phyloP scores from a whole-genome alignment of 192 early-diverging fungal genomes.

The Coemansia reversa region DNA sequence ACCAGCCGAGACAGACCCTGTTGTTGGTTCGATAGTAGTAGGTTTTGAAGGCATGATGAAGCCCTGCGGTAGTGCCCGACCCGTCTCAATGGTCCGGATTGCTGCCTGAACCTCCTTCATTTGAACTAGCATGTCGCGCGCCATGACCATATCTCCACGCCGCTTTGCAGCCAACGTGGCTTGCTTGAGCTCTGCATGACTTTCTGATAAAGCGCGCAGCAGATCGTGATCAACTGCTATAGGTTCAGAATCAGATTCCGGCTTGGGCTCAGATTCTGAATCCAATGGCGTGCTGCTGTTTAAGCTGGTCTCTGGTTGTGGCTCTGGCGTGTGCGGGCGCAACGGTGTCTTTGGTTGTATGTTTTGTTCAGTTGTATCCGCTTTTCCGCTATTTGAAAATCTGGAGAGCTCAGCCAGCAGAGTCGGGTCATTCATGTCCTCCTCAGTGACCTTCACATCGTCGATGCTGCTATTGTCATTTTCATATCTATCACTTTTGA shows the following conservation, averaged over 20 bases:
- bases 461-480: constrained; percentile 20
- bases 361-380: neutral
- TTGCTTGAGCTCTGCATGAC: constrained; percentile 19
- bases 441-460: constrained; percentile 31
- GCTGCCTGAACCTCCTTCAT: constrained; percentile 32
- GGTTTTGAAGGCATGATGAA: constrained; percentile 6
- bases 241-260: neutral
- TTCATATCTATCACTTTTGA: neutral
- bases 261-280: neutral
- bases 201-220: neutral
- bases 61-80: constrained; percentile 6
- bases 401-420: constrained; percentile 36
- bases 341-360: neutral
- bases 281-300: neutral
- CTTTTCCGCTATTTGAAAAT: neutral
- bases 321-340: neutral
- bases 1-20: neutral
- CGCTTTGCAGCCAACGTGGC: constrained; percentile 36
- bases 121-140: constrained; percentile 31
- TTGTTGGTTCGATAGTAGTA: neutral
- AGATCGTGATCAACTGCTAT: neutral
- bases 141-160: constrained; percentile 23
- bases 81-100: constrained; percentile 1
- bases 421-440: constrained; percentile 44
- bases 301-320: neutral